These are phyloP conservation scores for Xylaria telfairii DNA, from an alignment of 495 filamentous ascomycete species.

Conservation along the genomic window DNA sequence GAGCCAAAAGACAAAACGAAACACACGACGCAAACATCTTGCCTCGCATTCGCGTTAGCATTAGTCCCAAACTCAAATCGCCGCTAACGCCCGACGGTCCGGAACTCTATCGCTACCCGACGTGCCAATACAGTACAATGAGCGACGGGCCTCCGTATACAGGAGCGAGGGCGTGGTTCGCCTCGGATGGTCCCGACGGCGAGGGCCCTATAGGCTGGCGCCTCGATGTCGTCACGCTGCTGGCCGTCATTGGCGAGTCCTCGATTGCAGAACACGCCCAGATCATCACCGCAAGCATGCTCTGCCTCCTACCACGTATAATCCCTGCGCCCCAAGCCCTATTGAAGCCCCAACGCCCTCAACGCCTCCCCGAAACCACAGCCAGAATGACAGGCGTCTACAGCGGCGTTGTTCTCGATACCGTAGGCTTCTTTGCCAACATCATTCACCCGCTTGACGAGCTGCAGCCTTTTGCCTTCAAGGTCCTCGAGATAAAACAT, in stretches of 20 bases:
- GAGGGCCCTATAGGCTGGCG: constrained; percentile 52
- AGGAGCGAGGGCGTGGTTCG: constrained; percentile 43
- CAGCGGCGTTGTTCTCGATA: constrained; percentile 58
- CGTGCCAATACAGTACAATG: constrained; percentile 18
- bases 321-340: constrained; percentile 72
- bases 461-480: constrained; percentile 52
- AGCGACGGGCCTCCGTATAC: constrained; percentile 23
- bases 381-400: constrained; percentile 64
- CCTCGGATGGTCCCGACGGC: constrained; percentile 34
- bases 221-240: constrained; percentile 67
- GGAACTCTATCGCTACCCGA: constrained; percentile 15
- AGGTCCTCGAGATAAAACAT: constrained; percentile 55
- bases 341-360: constrained; percentile 61
- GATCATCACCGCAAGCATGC: constrained; percentile 59
- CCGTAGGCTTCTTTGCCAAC: constrained; percentile 67
- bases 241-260: constrained; percentile 68
- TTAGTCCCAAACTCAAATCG: constrained; percentile 16
- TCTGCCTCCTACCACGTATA: constrained; percentile 67
- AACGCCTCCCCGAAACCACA: constrained; percentile 59
- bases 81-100: neutral
- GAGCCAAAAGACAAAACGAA: neutral
- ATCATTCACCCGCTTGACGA: constrained; percentile 63
- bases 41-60: too few species aligned
- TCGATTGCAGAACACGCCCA: constrained; percentile 63
- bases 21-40: neutral